Evolutionary conservation across 768 basidiomycete species (phyloP), one percentile per base, ranked within the genome.

Genomic region (Russula olivacea): DNA sequence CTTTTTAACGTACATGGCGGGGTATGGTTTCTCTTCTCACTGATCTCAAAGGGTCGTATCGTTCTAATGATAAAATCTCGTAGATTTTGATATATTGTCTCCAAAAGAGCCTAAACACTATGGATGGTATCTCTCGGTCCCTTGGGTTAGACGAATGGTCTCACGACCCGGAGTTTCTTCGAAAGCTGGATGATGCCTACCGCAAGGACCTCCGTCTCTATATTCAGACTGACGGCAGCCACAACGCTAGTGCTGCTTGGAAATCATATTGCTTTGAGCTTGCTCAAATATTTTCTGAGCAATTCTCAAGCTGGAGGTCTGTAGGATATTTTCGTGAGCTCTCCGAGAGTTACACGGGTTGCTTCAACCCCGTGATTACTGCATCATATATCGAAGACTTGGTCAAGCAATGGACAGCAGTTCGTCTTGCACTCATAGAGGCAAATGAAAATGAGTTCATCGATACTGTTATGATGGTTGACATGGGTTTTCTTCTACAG

Each of bases 1-100:
- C 30, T 64, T 12, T 52, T 64, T 32, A 36, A 61, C 54, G 23
- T 64, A 17, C 63, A 64, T 45, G 63, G 63, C 40, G 63, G 63
- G 54, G 63, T 56, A 38, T 11, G 63, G 25, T 15, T 28, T 30
- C 11, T n/a, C 19, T 43, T 43, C 5, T 17, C 11, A 12, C 47
- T 23, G 8, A 9, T 4, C 12, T 48, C 21, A 19, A 50, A 30
- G 25, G 25, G 7, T 52, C 3, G 4, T 0, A 21, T 19, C 45
- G 14, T 28, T 49, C 53, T 61, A 7, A 61, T 21, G 1, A 34
- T 34, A 0, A 10, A 14, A 17, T 43, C 2, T 19, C 3, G 43
- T 49, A 61, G 63, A 56, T 64, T 25, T 11, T 64, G 51, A 43
- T 55, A 25, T 19, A 62, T 38, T 61, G 59, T 40, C 60, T 64